phyloP scores from a whole-genome alignment of 2,329 filamentous ascomycete species.

The Cryoendolithus antarcticus region DNA sequence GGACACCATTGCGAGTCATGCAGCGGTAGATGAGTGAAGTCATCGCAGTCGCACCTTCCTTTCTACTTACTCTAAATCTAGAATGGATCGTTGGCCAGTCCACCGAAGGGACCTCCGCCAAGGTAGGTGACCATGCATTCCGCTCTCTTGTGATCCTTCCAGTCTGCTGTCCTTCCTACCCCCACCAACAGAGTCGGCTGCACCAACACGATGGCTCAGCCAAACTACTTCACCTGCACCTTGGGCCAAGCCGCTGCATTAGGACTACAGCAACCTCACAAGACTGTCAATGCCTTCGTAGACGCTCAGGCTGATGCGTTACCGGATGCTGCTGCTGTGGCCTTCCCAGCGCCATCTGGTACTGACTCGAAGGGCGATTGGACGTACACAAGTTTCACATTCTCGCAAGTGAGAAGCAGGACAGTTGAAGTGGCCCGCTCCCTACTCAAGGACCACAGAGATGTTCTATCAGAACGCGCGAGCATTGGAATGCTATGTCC shows the following conservation, averaged over 20 bases:
- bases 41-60: too few relatives aligned
- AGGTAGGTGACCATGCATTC: not conserved
- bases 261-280: slow-evolving; percentile 26
- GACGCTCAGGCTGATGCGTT: slow-evolving; percentile 32
- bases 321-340: slow-evolving; percentile 36
- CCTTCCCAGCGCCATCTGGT: slow-evolving; percentile 30
- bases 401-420: slow-evolving; percentile 23
- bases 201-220: slow-evolving; percentile 7
- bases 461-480: slow-evolving; percentile 8
- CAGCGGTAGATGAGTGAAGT: too few relatives aligned
- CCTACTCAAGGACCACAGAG: slow-evolving; percentile 14
- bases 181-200: not conserved
- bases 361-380: slow-evolving; percentile 5
- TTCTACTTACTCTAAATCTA: too few relatives aligned
- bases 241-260: slow-evolving; percentile 41
- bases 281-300: slow-evolving; percentile 39
- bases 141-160: not conserved
- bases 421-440: slow-evolving; percentile 25
- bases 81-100: too few relatives aligned
- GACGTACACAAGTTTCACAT: slow-evolving; percentile 23
- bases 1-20: too few relatives aligned
- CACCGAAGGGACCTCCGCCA: too few relatives aligned
- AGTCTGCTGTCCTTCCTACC: not conserved
- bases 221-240: slow-evolving; percentile 50
- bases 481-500: slow-evolving; percentile 43